Evolutionary conservation across 768 basidiomycete genomes (phyloP).

Genomic region (Sutorius australiensis): DNA sequence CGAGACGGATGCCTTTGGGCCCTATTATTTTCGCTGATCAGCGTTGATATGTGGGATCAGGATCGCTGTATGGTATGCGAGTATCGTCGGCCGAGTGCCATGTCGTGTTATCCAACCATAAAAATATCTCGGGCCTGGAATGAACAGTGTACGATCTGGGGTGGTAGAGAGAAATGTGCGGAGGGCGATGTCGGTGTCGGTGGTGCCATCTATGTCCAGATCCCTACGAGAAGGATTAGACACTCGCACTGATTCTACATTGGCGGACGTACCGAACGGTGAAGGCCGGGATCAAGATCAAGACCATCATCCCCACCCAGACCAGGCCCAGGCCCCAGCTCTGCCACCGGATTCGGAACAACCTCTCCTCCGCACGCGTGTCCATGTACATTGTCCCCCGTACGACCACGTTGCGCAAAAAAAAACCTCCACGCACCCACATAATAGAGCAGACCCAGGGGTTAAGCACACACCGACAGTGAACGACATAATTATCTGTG

Average conservation of each 20-base stretch:
- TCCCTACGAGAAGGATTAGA: slow-evolving; percentile 36
- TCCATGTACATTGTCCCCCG: neutral
- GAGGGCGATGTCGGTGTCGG: slow-evolving; percentile 56
- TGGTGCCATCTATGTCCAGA: slow-evolving; percentile 65
- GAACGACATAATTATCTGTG: too few species aligned
- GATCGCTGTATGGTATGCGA: too few species aligned
- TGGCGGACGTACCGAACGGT: slow-evolving; percentile 49
- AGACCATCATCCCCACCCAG: neutral
- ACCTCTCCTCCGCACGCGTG: neutral
- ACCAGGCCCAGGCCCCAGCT: neutral
- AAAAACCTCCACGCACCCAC: slow-evolving; percentile 5
- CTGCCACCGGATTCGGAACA: neutral
- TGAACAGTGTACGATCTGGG: slow-evolving; percentile 36
- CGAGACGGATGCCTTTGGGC: slow-evolving; percentile 47
- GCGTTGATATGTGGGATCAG: neutral
- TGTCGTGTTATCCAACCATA: slow-evolving; percentile 11
- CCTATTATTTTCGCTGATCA: slow-evolving; percentile 34
- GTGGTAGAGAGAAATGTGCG: slow-evolving; percentile 51
- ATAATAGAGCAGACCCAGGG: slow-evolving; percentile 5
- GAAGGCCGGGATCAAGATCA: slow-evolving; percentile 27
- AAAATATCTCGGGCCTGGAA: slow-evolving; percentile 61
- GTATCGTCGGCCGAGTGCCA: too few species aligned
- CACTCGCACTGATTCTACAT: too few species aligned
- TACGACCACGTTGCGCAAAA: slow-evolving; percentile 12
- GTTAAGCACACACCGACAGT: too few species aligned